These are phyloP conservation scores for Kondoa malvinella DNA, from an alignment of 768 basidiomycete species.

Conservation along the genomic window DNA sequence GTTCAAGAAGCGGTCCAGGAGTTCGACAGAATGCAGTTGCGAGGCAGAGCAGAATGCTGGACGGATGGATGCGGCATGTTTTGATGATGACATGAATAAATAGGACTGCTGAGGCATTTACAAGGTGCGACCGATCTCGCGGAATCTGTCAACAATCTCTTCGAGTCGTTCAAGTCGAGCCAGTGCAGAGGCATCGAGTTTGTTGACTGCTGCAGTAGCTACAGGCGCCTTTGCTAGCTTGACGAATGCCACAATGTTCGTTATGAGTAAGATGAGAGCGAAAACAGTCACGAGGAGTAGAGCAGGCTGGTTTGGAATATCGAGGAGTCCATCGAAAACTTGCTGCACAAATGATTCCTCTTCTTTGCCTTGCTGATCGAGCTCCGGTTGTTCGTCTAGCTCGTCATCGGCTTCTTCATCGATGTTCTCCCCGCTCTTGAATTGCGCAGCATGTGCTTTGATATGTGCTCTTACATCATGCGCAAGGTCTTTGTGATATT, in stretches of 20 bases:
- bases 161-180: neutral
- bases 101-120: too few species aligned
- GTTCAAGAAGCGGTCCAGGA: too few species aligned
- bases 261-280: neutral
- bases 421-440: neutral
- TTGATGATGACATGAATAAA: too few species aligned
- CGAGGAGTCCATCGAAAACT: neutral
- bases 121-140: too few species aligned
- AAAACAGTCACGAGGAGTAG: neutral
- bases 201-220: neutral
- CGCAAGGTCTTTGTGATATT: slow-evolving; percentile 18
- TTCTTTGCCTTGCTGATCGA: neutral
- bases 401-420: neutral
- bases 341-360: neutral
- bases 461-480: slow-evolving; percentile 11
- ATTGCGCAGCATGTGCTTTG: slow-evolving; percentile 10
- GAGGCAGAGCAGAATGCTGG: too few species aligned
- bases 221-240: neutral
- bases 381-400: too few species aligned
- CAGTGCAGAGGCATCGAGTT: neutral
- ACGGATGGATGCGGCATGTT: too few species aligned
- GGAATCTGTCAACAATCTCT: neutral
- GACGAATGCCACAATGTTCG: neutral
- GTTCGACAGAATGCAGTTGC: too few species aligned
- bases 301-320: neutral